Evolutionary conservation across 129 eudicot species (phyloP).

Genomic region (Artemisia argyi): DNA sequence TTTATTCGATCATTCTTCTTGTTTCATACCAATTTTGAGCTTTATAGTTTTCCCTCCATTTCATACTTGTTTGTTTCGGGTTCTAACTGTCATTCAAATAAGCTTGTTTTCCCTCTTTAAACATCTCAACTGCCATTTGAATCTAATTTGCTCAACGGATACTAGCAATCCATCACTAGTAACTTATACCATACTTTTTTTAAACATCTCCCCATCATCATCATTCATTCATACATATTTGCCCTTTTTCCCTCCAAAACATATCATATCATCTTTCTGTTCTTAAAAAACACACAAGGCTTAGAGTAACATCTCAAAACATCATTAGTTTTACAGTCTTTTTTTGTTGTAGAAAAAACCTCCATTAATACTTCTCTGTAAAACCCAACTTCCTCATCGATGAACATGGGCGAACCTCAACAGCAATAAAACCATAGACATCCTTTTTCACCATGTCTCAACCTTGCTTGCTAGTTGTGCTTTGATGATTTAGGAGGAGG

Average conservation of each 20-base stretch:
- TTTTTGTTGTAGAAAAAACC: slow-evolving; percentile 16
- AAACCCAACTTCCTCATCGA: slow-evolving; percentile 17
- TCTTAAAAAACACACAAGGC: slow-evolving; percentile 21
- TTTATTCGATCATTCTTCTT: not conserved
- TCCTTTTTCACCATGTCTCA: not conserved
- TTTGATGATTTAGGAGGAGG: slow-evolving; percentile 49
- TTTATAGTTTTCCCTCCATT: slow-evolving; percentile 30
- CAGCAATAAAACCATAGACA: slow-evolving; percentile 4
- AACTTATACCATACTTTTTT: slow-evolving; percentile 32
- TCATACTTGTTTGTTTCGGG: not conserved
- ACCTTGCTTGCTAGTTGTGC: slow-evolving; percentile 35
- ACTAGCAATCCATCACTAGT: not conserved
- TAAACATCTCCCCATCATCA: slow-evolving; percentile 33
- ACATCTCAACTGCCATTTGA: slow-evolving; percentile 51
- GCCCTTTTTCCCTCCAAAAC: slow-evolving; percentile 24
- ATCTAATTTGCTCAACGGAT: slow-evolving; percentile 41
- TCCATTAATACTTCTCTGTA: slow-evolving; percentile 12
- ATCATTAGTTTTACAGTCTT: slow-evolving; percentile 25
- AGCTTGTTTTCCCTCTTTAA: slow-evolving; percentile 14
- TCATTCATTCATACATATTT: slow-evolving; percentile 5
- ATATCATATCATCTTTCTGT: slow-evolving; percentile 15
- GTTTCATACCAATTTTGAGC: not conserved
- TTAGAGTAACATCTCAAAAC: slow-evolving; percentile 20
- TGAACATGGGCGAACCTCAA: not conserved
- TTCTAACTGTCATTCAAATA: slow-evolving; percentile 30